These are phyloP conservation scores for Rubia balearica DNA, from an alignment of 305 asterid genomes.

Conservation along the genomic window DNA sequence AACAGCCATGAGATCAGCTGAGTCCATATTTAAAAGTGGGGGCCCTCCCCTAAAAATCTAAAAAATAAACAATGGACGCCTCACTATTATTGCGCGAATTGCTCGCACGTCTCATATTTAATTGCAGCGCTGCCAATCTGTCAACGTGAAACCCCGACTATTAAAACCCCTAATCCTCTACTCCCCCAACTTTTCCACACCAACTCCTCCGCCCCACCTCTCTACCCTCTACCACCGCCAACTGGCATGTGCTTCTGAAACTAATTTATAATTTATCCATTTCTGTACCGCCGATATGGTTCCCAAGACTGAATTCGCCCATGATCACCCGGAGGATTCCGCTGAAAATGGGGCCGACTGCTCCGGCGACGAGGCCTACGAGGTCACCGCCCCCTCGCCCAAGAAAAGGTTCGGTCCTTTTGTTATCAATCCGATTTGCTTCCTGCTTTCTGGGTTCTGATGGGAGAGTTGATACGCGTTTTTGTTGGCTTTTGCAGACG, in stretches of 20 bases:
- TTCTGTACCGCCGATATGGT: constrained; percentile 15
- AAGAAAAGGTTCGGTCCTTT: constrained; percentile 50
- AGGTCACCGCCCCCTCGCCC: constrained; percentile 43
- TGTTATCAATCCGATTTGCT: neutral
- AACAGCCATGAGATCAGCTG: neutral
- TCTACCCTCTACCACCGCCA: constrained; percentile 4
- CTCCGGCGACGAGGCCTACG: constrained; percentile 53
- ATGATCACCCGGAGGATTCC: constrained; percentile 26
- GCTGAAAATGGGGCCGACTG: constrained; percentile 37
- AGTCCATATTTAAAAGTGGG: constrained; percentile 10
- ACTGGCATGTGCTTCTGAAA: neutral
- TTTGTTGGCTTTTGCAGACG: constrained; percentile 23
- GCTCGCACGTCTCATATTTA: constrained; percentile 68
- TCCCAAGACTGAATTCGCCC: constrained; percentile 10
- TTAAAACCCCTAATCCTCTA: constrained; percentile 21
- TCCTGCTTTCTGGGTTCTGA: neutral
- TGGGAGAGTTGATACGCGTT: neutral
- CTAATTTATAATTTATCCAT: neutral
- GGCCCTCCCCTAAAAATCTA: constrained; percentile 19
- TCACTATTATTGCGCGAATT: constrained; percentile 37
- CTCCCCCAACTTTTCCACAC: constrained; percentile 31
- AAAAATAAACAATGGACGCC: constrained; percentile 4
- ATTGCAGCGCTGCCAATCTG: constrained; percentile 58
- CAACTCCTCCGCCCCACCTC: constrained; percentile 18
- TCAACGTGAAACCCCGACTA: constrained; percentile 40